A percentile compares a stretch with the other conserved stretches of the same genome.
Conservation (phyloP, 345 rosid genomes). For the Lumnitzera littorea region DNA sequence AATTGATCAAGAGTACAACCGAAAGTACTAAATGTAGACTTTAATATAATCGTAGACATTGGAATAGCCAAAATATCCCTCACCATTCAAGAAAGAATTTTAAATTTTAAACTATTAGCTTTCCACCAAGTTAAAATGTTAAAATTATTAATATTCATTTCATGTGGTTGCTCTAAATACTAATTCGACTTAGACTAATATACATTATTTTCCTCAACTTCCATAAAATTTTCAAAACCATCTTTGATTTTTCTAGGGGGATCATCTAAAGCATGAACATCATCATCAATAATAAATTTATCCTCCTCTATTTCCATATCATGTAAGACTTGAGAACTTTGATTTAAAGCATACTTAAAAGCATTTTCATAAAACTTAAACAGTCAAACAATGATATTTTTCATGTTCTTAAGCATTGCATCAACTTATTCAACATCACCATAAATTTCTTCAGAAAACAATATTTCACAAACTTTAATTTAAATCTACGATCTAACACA, state of each 20-base stretch:
- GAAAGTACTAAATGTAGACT: conserved; percentile 1
- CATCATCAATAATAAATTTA: not conserved
- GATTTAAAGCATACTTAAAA: not conserved
- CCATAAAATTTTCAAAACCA: too few species aligned
- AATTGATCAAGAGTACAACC: not conserved
- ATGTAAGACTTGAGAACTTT: not conserved
- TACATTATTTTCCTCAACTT: too few species aligned
- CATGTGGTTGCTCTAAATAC: too few species aligned
- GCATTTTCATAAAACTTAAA: not conserved
- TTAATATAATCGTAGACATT: not conserved
- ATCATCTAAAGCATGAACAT: not conserved
- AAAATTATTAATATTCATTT: too few species aligned
- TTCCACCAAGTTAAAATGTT: conserved; percentile 3
- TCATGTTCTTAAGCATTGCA: too few species aligned
- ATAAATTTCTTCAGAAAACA: too few species aligned
- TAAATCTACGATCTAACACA: too few species aligned
- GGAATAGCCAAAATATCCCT: not conserved
- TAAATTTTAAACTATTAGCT: not conserved
- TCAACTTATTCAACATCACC: too few species aligned
- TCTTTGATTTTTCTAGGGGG: too few species aligned
- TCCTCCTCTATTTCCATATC: not conserved
- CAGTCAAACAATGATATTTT: not conserved
- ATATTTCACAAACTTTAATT: too few species aligned
- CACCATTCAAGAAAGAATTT: not conserved
- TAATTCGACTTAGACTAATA: too few species aligned